A percentile compares a stretch with the other conserved stretches of the same genome.
Evolutionary conservation across 2,329 filamentous ascomycete genomes (phyloP).

Genomic region (Apiospora aurea): DNA sequence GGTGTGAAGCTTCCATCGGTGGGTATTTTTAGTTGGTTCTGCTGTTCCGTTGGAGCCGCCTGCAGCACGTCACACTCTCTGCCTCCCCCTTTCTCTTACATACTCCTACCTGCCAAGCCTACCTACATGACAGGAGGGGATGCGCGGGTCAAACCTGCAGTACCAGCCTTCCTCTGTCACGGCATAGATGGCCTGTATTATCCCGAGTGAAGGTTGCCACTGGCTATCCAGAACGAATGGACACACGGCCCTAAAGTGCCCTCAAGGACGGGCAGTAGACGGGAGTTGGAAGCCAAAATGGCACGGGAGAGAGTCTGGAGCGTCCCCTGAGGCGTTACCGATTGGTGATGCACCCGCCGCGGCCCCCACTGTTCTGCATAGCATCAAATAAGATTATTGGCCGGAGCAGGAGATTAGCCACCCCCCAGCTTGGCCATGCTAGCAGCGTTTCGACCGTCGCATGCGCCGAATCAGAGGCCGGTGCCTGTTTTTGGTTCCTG

Average conservation of each 20-base stretch:
- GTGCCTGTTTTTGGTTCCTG: slow-evolving; percentile 33
- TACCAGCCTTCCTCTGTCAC: not conserved
- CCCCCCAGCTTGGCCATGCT: slow-evolving; percentile 20
- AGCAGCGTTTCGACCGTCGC: slow-evolving; percentile 26
- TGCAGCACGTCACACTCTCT: not conserved
- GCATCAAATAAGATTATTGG: slow-evolving; percentile 21
- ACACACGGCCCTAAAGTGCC: not conserved
- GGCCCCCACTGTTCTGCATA: not conserved
- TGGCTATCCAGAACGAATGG: slow-evolving; percentile 1
- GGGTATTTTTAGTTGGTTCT: not conserved
- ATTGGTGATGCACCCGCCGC: slow-evolving; percentile 17
- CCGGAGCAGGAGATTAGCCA: slow-evolving; percentile 25
- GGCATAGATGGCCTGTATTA: not conserved
- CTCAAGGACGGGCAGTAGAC: too few relatives aligned
- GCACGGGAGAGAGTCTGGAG: slow-evolving; percentile 7
- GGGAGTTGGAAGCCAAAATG: not conserved
- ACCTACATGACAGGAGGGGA: not conserved
- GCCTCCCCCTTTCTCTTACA: not conserved
- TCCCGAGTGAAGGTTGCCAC: not conserved
- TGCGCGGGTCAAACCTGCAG: not conserved
- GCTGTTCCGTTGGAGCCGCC: not conserved
- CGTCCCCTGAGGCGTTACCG: slow-evolving; percentile 15
- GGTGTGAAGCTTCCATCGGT: not conserved
- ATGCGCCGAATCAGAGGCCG: slow-evolving; percentile 36
- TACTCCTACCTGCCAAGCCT: too few relatives aligned